Evolutionary conservation across 2,329 filamentous ascomycete genomes (phyloP).

Genomic region (Aspergillus sp.): DNA sequence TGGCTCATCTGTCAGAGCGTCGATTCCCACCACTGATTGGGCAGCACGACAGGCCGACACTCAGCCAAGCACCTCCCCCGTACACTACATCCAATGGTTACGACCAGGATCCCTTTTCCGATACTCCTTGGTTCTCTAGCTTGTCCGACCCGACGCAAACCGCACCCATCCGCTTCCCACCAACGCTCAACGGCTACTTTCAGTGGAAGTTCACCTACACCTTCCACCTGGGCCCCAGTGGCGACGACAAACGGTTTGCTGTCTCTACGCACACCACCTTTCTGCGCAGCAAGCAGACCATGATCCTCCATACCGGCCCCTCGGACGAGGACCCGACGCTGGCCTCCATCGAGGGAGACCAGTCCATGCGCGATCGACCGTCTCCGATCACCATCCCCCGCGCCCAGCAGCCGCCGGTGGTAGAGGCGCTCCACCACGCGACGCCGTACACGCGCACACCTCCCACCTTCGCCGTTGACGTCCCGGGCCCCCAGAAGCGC

Average conservation of each 20-base stretch:
- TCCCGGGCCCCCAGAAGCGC: background rate
- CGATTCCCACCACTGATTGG: background rate
- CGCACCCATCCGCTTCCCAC: background rate
- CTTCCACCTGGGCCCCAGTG: background rate
- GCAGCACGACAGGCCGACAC: background rate
- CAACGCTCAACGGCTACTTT: conserved; percentile 1
- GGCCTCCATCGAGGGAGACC: background rate
- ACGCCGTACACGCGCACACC: background rate
- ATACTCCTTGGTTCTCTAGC: background rate
- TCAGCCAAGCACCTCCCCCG: background rate
- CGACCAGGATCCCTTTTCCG: background rate
- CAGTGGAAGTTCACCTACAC: background rate
- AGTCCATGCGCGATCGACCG: background rate
- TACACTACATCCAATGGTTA: background rate
- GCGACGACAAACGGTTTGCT: background rate
- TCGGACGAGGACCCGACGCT: background rate
- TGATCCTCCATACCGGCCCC: background rate
- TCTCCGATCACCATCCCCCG: background rate
- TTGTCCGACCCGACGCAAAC: background rate
- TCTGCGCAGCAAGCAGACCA: background rate
- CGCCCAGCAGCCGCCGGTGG: background rate
- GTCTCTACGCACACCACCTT: background rate
- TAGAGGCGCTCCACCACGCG: background rate
- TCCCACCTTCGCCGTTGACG: background rate
- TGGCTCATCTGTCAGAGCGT: background rate